These are phyloP conservation scores for Skeletonema menzelii DNA, from an alignment of 108 stramenopile species.

Conservation along the genomic window DNA sequence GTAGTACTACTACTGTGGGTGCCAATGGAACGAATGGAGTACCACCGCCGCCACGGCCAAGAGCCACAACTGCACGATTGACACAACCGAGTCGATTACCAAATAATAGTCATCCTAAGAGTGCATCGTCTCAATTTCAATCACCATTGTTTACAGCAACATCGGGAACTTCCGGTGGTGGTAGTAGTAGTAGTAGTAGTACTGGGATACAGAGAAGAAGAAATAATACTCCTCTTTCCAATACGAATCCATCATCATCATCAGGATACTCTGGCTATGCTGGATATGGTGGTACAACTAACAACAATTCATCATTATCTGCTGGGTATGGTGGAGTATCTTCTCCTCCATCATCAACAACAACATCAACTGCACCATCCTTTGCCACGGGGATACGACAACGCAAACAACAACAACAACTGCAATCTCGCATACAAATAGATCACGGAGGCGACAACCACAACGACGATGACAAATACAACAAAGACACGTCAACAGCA, in stretches of 20 bases:
- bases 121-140: conserved; percentile 30
- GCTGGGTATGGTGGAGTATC: conserved; percentile 10
- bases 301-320: neutral
- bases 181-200: neutral
- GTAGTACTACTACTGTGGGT: neutral
- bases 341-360: neutral
- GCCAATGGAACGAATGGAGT: neutral
- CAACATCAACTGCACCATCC: conserved; percentile 21
- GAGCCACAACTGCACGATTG: conserved; percentile 1
- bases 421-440: conserved; percentile 17
- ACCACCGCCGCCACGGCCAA: neutral
- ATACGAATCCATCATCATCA: neutral
- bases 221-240: neutral
- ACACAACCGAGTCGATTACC: conserved; percentile 9
- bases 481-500: conserved; percentile 31
- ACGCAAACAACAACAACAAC: conserved; percentile 42
- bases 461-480: conserved; percentile 34
- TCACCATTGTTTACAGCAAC: conserved; percentile 49
- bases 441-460: conserved; percentile 21
- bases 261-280: conserved; percentile 22
- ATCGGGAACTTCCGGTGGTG: conserved; percentile 15
- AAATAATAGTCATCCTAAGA: neutral
- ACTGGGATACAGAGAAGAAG: neutral
- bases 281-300: conserved; percentile 22
- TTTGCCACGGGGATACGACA: conserved; percentile 63